These are phyloP conservation scores for Zizania latifolia DNA, from an alignment of 176 grass and related monocot genomes.

Conservation along the genomic window DNA sequence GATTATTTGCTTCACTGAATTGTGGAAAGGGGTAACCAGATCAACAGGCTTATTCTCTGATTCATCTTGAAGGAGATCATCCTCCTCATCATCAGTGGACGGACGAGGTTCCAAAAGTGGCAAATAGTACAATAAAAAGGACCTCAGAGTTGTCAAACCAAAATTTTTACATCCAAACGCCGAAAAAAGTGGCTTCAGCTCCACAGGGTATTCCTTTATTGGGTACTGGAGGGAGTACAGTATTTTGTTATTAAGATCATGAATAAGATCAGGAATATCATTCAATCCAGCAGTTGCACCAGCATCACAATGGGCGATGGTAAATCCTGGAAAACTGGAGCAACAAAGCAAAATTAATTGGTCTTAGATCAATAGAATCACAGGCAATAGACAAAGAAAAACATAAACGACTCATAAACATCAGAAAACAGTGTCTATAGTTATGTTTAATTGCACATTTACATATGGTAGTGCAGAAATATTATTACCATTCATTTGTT, in stretches of 20 bases:
- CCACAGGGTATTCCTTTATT: slow-evolving; percentile 68
- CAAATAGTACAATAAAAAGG: slow-evolving; percentile 87
- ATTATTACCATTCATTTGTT: slow-evolving; percentile 11
- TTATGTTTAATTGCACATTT: neutral
- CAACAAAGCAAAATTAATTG: slow-evolving; percentile 2
- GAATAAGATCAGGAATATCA: slow-evolving; percentile 17
- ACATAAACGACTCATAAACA: neutral
- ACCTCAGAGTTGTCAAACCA: slow-evolving; percentile 73
- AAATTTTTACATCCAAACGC: slow-evolving; percentile 74
- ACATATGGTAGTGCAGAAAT: neutral
- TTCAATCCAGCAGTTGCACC: slow-evolving; percentile 46
- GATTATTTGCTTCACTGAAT: slow-evolving; percentile 85
- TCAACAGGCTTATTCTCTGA: slow-evolving; percentile 45
- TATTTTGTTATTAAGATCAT: slow-evolving; percentile 35
- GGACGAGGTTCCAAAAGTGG: slow-evolving; percentile 76
- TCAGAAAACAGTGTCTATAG: neutral
- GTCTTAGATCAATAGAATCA: neutral
- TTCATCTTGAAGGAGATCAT: slow-evolving; percentile 41
- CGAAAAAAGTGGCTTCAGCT: slow-evolving; percentile 75
- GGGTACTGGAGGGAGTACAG: slow-evolving; percentile 18
- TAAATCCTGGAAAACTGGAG: slow-evolving; percentile 57
- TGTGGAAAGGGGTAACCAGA: slow-evolving; percentile 79
- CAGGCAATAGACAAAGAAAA: neutral
- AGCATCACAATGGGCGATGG: slow-evolving; percentile 79
- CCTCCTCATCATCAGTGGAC: slow-evolving; percentile 51